These are phyloP conservation scores for Venturia oleaginea DNA, from an alignment of 2,329 filamentous ascomycete genomes.

Conservation along the genomic window DNA sequence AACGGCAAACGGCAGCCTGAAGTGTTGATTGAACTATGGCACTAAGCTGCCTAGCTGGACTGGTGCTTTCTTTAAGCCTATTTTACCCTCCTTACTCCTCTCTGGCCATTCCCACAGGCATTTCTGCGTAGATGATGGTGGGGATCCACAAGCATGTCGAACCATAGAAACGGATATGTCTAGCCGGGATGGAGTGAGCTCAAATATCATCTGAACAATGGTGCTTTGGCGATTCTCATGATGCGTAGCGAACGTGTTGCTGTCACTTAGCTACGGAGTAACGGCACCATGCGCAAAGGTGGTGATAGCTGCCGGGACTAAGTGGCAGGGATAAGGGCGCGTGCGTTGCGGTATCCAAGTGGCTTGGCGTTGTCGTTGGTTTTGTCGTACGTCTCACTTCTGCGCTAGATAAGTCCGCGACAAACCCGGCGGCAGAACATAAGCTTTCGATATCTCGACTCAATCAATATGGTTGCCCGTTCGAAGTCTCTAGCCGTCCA, in stretches of 20 bases:
- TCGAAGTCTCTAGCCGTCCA: conserved; percentile 17
- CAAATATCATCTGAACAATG: conserved; percentile 8
- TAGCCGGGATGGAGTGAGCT: conserved; percentile 12
- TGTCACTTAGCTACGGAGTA: conserved; percentile 12
- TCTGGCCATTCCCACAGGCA: conserved; percentile 12
- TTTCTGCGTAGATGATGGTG: conserved; percentile 12
- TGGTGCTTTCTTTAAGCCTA: conserved; percentile 13
- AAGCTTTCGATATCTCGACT: conserved; percentile 16
- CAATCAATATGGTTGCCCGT: conserved; percentile 15
- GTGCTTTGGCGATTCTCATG: conserved; percentile 11
- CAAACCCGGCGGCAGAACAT: conserved; percentile 16
- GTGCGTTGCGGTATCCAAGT: conserved; percentile 15
- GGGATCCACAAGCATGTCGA: conserved; percentile 11
- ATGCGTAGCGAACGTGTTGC: conserved; percentile 12
- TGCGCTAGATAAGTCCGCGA: conserved; percentile 17
- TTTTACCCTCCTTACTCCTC: too few species aligned
- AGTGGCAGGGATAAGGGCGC: conserved; percentile 12
- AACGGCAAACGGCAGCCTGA: conserved; percentile 11
- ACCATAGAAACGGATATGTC: conserved; percentile 11
- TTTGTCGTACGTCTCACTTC: conserved; percentile 14
- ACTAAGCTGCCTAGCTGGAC: background rate
- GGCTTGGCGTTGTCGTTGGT: conserved; percentile 17
- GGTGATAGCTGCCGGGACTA: background rate
- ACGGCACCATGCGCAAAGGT: conserved; percentile 10
- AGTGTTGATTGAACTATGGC: conserved; percentile 5